phyloP scores from a whole-genome alignment of 108 stramenopile genomes.

The Discostella pseudostelligera region DNA sequence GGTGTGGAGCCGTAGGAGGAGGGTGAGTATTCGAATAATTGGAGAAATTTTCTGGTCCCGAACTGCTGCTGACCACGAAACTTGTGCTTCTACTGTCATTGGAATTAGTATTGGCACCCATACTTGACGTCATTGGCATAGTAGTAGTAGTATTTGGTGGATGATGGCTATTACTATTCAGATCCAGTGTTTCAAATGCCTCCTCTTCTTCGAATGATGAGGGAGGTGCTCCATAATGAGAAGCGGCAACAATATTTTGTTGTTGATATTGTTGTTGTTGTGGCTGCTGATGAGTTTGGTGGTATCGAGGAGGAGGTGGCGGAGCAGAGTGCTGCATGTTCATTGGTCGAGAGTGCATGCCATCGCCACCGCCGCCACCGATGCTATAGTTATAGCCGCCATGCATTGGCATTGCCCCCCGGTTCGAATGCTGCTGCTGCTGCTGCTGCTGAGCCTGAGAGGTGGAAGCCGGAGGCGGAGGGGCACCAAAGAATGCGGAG shows the following conservation, averaged over 20 bases:
- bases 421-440: not conserved
- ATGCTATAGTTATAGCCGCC: too few species aligned
- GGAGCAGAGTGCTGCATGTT: not conserved
- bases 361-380: too few species aligned
- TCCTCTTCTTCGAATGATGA: not conserved
- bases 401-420: not conserved
- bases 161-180: conserved; percentile 1
- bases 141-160: not conserved
- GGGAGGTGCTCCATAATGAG: not conserved
- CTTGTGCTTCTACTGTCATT: not conserved
- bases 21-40: not conserved
- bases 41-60: not conserved
- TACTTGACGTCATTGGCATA: not conserved
- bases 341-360: too few species aligned
- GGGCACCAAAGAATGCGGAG: not conserved
- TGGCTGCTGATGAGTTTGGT: not conserved
- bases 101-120: not conserved
- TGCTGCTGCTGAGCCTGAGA: not conserved
- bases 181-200: conserved; percentile 7
- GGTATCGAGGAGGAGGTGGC: not conserved
- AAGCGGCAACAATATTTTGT: too few species aligned
- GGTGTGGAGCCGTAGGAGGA: not conserved
- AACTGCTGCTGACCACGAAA: not conserved
- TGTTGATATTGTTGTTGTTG: not conserved
- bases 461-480: not conserved